A percentile compares a stretch with the other conserved stretches of the same genome.
Conservation (phyloP, 306 rosid species). For the Prosopis cineraria region DNA sequence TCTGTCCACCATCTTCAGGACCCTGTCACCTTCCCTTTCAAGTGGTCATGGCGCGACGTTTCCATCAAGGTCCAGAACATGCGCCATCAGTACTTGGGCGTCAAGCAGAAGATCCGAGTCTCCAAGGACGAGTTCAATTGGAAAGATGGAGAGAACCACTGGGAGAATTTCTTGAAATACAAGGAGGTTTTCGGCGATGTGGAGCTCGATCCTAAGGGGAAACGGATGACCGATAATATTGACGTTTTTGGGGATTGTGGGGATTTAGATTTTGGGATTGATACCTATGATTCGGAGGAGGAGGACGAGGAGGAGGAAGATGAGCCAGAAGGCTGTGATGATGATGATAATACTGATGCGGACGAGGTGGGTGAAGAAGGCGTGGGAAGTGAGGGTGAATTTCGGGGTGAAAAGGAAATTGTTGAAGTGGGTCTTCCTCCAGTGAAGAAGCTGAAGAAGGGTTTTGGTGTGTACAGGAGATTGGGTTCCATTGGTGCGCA, state of each 20-base stretch:
- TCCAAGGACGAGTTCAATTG: slow-evolving; percentile 71
- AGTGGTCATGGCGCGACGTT: slow-evolving; percentile 98
- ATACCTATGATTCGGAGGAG: slow-evolving; percentile 45
- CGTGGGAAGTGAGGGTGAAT: slow-evolving; percentile 39
- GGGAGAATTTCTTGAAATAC: slow-evolving; percentile 87
- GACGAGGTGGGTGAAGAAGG: slow-evolving; percentile 33
- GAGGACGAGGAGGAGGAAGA: slow-evolving; percentile 36
- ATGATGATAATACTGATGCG: neutral
- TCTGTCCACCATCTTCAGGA: slow-evolving; percentile 66
- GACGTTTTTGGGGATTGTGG: slow-evolving; percentile 52
- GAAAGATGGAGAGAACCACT: slow-evolving; percentile 89
- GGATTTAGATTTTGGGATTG: slow-evolving; percentile 66
- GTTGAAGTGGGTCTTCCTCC: slow-evolving; percentile 32
- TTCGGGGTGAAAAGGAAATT: slow-evolving; percentile 29
- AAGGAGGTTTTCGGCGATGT: slow-evolving; percentile 89
- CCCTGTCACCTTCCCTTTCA: slow-evolving; percentile 72
- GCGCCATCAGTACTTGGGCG: slow-evolving; percentile 96
- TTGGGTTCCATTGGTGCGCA: slow-evolving; percentile 48
- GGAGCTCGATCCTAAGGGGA: slow-evolving; percentile 55
- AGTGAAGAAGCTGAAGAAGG: slow-evolving; percentile 45
- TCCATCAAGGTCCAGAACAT: slow-evolving; percentile 97
- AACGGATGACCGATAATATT: slow-evolving; percentile 34
- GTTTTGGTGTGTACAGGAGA: slow-evolving; percentile 38
- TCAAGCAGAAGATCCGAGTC: slow-evolving; percentile 86
- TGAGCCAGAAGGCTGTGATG: slow-evolving; percentile 32